A percentile compares a stretch with the other conserved stretches of the same genome.
Conservation (phyloP, 306 rosid species). For the Vicia faba region DNA sequence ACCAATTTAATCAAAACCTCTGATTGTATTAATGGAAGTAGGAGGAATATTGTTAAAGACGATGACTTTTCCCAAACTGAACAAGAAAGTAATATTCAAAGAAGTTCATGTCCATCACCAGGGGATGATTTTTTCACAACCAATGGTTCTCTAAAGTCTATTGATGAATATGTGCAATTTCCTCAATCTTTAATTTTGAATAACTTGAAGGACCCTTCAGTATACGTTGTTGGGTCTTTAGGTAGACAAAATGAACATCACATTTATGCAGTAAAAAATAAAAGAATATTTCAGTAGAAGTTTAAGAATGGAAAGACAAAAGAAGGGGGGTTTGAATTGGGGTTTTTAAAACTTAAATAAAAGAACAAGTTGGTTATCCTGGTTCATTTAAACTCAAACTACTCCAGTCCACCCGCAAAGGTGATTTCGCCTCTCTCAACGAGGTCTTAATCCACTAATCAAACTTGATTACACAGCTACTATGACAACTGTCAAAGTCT, state of each 20-base stretch:
- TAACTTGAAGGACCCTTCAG: slow-evolving; percentile 33
- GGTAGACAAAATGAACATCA: slow-evolving; percentile 41
- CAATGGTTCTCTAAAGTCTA: slow-evolving; percentile 27
- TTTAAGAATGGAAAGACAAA: too few relatives aligned
- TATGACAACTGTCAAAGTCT: too few relatives aligned
- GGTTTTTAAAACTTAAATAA: too few relatives aligned
- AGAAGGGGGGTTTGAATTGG: too few relatives aligned
- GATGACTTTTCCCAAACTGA: slow-evolving; percentile 30
- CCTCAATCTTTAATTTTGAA: slow-evolving; percentile 38
- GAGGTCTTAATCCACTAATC: too few relatives aligned
- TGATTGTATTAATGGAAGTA: slow-evolving; percentile 34
- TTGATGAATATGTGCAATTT: slow-evolving; percentile 29
- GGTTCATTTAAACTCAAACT: too few relatives aligned
- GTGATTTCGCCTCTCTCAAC: too few relatives aligned
- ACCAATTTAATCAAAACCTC: slow-evolving; percentile 33
- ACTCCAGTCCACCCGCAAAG: too few relatives aligned
- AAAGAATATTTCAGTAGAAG: slow-evolving; percentile 32
- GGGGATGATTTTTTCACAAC: slow-evolving; percentile 37
- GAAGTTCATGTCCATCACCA: slow-evolving; percentile 40
- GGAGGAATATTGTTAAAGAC: slow-evolving; percentile 29
- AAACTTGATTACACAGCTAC: too few relatives aligned
- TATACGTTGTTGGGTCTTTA: slow-evolving; percentile 39
- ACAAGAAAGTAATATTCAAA: slow-evolving; percentile 22
- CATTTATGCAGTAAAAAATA: slow-evolving; percentile 28
- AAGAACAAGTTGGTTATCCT: too few relatives aligned